Conservation (phyloP, 306 rosid species). For the Acmispon strigosus region DNA sequence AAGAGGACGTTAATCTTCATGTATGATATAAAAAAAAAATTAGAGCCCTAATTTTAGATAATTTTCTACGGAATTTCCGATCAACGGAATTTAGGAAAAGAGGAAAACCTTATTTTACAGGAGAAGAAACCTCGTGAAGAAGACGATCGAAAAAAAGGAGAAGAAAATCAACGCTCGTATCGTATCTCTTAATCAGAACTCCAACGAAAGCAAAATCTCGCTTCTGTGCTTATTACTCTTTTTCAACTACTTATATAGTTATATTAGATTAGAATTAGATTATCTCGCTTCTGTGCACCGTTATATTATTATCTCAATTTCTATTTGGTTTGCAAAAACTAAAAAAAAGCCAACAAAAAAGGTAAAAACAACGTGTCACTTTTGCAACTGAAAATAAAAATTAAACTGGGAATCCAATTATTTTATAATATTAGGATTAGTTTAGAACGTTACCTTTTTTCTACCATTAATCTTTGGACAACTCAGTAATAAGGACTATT, state of each 20-base stretch:
- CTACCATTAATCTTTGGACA: no score
- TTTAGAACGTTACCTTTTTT: no score
- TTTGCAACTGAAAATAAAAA: no score
- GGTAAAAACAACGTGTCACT: no score
- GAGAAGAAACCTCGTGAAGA: conserved; percentile 42
- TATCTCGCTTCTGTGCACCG: no score
- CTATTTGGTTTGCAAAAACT: no score
- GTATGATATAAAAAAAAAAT: background rate
- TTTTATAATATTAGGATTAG: no score
- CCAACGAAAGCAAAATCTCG: conserved; percentile 11
- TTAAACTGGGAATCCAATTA: no score
- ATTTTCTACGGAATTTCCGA: background rate
- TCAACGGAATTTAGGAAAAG: background rate
- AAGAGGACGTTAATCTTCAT: background rate
- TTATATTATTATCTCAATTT: no score
- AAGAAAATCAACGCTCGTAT: conserved; percentile 7
- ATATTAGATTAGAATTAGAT: no score
- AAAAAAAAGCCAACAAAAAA: no score
- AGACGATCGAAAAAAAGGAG: background rate
- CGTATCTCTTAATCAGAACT: conserved; percentile 4
- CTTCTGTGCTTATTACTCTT: background rate
- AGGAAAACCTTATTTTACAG: background rate
- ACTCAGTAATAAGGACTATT: no score
- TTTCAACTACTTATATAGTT: background rate
- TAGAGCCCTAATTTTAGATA: background rate